Percentiles rank a stretch among this genome's conserved stretches.
Evolutionary conservation across 2,329 filamentous ascomycete genomes (phyloP).

Genomic region (Exophiala lecanii-corni): DNA sequence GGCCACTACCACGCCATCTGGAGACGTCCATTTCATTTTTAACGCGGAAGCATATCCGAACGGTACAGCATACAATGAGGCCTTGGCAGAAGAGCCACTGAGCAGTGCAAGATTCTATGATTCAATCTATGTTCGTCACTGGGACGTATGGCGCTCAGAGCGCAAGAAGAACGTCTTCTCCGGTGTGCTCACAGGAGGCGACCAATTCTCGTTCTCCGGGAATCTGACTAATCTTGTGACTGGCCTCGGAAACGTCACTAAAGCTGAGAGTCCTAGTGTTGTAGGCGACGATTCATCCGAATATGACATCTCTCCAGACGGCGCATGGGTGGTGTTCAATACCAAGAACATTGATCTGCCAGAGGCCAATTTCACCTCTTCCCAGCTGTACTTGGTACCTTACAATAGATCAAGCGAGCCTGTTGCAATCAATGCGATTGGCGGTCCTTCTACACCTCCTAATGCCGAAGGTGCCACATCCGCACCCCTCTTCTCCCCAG

Average conservation of each 20-base stretch:
- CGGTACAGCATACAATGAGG: slow-evolving; percentile 65
- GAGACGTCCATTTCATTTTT: slow-evolving; percentile 50
- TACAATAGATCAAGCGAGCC: slow-evolving; percentile 55
- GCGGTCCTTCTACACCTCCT: slow-evolving; percentile 40
- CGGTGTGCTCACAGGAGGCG: slow-evolving; percentile 49
- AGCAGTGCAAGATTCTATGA: slow-evolving; percentile 69
- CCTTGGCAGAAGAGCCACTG: slow-evolving; percentile 54
- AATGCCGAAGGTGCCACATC: slow-evolving; percentile 52
- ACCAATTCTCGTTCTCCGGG: slow-evolving; percentile 34
- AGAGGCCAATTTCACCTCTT: slow-evolving; percentile 64
- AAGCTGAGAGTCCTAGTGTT: slow-evolving; percentile 49
- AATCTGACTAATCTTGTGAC: slow-evolving; percentile 47
- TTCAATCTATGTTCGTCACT: slow-evolving; percentile 73
- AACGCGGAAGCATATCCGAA: slow-evolving; percentile 61
- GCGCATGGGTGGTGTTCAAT: slow-evolving; percentile 38
- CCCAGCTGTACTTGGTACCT: slow-evolving; percentile 71
- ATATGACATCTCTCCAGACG: slow-evolving; percentile 59
- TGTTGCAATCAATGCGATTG: slow-evolving; percentile 39
- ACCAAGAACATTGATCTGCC: slow-evolving; percentile 41
- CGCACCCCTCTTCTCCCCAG: slow-evolving; percentile 70
- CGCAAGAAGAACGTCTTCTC: slow-evolving; percentile 72
- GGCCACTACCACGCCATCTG: slow-evolving; percentile 32
- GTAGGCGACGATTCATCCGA: slow-evolving; percentile 77
- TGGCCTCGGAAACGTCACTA: slow-evolving; percentile 37
- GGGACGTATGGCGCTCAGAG: slow-evolving; percentile 70